Evolutionary conservation across 257 asterid genomes (phyloP), one percentile per base, ranked within the genome.

Genomic region (Forsythia suspensa): DNA sequence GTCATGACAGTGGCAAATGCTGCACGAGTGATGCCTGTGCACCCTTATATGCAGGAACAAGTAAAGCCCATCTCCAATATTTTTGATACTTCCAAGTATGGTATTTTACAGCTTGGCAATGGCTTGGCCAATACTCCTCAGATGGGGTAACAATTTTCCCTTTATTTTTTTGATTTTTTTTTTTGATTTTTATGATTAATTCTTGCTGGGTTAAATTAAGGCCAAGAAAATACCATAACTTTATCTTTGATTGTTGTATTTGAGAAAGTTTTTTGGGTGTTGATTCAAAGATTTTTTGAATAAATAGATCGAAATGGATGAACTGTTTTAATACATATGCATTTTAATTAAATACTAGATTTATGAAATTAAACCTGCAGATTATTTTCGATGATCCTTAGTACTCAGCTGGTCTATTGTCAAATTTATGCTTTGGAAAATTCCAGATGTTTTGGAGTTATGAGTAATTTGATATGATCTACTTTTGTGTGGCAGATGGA

Each of bases 111-210:
- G 86, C 81, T 89, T 46, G 74, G 79, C 9, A 91, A 91, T 86
- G 96, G 93, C 57, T 85, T 91, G 79, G 93, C 93, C 72, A 76
- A 10, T 15, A 83, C 93, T 82, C 93, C 96, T 79, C 96, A 87
- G 83, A 91, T 91, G 98, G 98, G 97, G 98, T 94, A 88, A 52
- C 6, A n/a, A 71, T 61, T 55, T 51, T 43, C 11, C 71, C 63
- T 42, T 21, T 76, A 74, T 12, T 8, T 6, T 13, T 61, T 69
- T 21, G 3, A 1, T 43, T 70, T 16, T 76, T 41, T 4, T 24
- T 20, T 55, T n/a, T 12, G 29, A 55, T 11, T 16, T 18, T 55
- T 6, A 55, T 5, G 65, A 5, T 18, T 8, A 55, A n/a, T 18
- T 55, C 65, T 55, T 55, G 65, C 10, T 1, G 24, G 24, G 21